These are phyloP conservation scores for Sindora glabra DNA, from an alignment of 306 rosid genomes.

Conservation along the genomic window DNA sequence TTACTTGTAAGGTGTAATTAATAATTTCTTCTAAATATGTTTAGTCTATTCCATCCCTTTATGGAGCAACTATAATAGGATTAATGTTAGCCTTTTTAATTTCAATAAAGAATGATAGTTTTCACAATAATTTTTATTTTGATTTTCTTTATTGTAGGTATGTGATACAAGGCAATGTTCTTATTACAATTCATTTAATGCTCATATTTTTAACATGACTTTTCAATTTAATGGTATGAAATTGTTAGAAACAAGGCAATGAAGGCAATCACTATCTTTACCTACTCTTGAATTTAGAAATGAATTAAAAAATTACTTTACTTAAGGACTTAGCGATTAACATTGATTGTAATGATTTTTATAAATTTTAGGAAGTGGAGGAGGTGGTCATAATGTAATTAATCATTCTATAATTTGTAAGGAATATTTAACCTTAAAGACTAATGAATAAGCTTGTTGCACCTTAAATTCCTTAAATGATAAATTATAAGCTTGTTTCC, in stretches of 20 bases:
- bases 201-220: slow-evolving; percentile 77
- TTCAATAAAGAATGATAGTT: neutral
- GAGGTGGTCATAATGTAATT: neutral
- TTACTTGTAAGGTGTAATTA: neutral
- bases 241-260: slow-evolving; percentile 76
- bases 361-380: neutral
- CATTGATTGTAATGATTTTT: neutral
- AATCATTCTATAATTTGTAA: neutral
- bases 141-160: slow-evolving; percentile 32
- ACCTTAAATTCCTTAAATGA: slow-evolving; percentile 68
- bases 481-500: slow-evolving; percentile 53
- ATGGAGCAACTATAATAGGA: neutral
- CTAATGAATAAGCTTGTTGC: slow-evolving; percentile 91
- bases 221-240: slow-evolving; percentile 67
- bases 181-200: slow-evolving; percentile 64
- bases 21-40: neutral
- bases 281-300: neutral
- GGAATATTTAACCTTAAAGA: slow-evolving; percentile 79
- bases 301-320: neutral
- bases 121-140: slow-evolving; percentile 4
- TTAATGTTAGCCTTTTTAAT: neutral
- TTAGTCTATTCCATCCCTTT: neutral
- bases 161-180: slow-evolving; percentile 89
- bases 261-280: neutral
- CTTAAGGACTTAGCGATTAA: neutral